Base-by-base conservation (phyloP, 495 filamentous ascomycete genomes). In the Pseudevernia furfuracea region DNA sequence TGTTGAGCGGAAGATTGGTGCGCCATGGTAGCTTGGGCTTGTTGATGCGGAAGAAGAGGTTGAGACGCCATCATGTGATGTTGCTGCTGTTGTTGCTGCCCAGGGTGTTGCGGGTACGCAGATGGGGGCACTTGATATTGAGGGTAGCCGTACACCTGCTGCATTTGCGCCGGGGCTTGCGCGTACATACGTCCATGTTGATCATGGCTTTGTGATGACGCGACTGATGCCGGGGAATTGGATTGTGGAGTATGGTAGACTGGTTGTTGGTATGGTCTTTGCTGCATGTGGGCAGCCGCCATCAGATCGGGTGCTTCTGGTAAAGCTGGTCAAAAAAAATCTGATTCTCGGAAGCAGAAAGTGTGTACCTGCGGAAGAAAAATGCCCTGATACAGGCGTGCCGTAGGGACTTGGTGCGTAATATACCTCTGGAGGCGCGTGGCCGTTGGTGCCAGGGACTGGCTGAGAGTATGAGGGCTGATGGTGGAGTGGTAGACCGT, bases 211-310 rank as follows among this genome's bases (percentile, higher is more conserved):
- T 93, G 91, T 8, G 89, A 87, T 23, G 94, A 97, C 61, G 92
- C 88, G 66, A 97, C 92, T 63, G 94, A 96, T n/a, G 90, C 89
- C 43, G 94, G 94, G 30, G 94, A 96, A 75, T 91, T 95, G 34
- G 92, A 96, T 78, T 96, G 91, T 21, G 93, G 92, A 4, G 93
- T 96, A 71, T 96, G 91, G 71, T 98, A 96, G 66, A 96, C 96
- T 36, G 90, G 32, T 41, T 64, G 62, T 28, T 92, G 93, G 67
- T 92, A 97, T 58, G 81, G 81, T 62, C 86, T 79, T 62, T 85
- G 83, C 73, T 88, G 88, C 86, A 96, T 93, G 71, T 89, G 88
- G 67, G 92, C 86, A 60, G 92, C 85, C 65, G 94, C 92, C 94
- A 97, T 97, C 78, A 92, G 87, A 67, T 97, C 92, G 76, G 89